These are phyloP conservation scores for Saturnispora besseyi DNA, from an alignment of 805 yeast genomes.

Conservation along the genomic window DNA sequence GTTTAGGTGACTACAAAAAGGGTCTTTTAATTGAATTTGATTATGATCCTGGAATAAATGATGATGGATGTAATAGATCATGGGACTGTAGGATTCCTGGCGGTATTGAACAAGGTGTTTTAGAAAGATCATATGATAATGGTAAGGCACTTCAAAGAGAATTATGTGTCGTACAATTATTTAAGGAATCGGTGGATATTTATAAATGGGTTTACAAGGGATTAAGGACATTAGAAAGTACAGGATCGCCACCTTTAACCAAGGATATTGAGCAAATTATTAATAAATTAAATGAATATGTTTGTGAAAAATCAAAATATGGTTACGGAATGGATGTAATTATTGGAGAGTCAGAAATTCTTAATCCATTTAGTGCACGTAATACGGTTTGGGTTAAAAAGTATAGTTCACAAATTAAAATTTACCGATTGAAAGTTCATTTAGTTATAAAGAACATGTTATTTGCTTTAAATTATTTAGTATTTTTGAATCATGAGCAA, in stretches of 20 bases:
- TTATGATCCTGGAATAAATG: constrained; percentile 29
- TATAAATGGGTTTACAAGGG: constrained; percentile 35
- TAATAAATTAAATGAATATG: constrained; percentile 23
- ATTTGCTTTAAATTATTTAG: constrained; percentile 42
- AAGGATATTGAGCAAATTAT: constrained; percentile 25
- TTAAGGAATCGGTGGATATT: constrained; percentile 37
- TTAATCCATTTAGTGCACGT: constrained; percentile 12
- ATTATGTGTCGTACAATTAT: constrained; percentile 38
- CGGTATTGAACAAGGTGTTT: constrained; percentile 29
- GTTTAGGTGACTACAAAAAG: constrained; percentile 31
- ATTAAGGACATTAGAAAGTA: constrained; percentile 30
- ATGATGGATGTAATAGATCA: constrained; percentile 19
- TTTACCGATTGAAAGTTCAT: constrained; percentile 26
- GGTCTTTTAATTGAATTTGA: constrained; percentile 31
- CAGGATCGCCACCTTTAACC: constrained; percentile 29
- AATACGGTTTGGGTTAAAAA: constrained; percentile 14
- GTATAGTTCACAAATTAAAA: constrained; percentile 20
- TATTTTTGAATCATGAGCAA: constrained; percentile 31
- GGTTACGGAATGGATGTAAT: constrained; percentile 21
- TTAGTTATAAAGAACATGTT: constrained; percentile 37
- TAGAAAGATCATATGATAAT: constrained; percentile 26
- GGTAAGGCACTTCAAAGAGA: constrained; percentile 30
- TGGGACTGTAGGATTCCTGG: constrained; percentile 34
- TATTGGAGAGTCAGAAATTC: constrained; percentile 14
- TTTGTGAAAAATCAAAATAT: constrained; percentile 24